Evolutionary conservation across 441 rosid species (phyloP).

Genomic region (Rhodomyrtus psidioides): DNA sequence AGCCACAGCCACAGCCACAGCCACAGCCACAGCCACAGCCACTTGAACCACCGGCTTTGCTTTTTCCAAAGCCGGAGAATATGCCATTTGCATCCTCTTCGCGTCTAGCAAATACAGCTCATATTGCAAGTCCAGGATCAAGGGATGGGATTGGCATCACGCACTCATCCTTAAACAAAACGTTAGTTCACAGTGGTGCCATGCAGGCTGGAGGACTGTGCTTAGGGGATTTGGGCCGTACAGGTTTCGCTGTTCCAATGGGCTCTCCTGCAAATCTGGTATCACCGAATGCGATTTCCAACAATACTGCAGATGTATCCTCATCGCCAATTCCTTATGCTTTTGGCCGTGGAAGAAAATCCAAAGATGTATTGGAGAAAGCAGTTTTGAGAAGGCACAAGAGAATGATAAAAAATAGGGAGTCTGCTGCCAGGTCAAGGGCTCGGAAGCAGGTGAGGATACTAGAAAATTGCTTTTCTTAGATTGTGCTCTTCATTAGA

Average conservation of each 20-base stretch:
- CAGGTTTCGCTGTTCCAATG: not conserved
- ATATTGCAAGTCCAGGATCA: not conserved
- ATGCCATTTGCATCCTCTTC: not conserved
- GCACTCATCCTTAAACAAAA: not conserved
- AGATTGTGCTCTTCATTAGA: not conserved
- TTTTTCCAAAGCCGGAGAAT: not conserved
- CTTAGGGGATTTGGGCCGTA: not conserved
- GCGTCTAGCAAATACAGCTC: not conserved
- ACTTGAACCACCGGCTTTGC: not conserved
- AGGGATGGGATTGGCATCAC: not conserved
- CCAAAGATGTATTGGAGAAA: not conserved
- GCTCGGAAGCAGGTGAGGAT: not conserved
- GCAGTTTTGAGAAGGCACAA: not conserved
- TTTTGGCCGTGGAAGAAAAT: not conserved
- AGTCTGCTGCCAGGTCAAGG: constrained; percentile 1
- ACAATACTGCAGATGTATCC: not conserved
- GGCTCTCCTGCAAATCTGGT: not conserved
- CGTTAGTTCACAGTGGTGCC: not conserved
- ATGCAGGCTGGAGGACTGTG: not conserved
- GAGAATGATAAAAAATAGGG: constrained; percentile 2
- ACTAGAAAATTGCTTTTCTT: not conserved
- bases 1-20: not conserved
- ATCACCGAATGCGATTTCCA: not conserved
- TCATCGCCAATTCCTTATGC: not conserved
- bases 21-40: not conserved